These are phyloP conservation scores for Schizothecium vesticola DNA, from an alignment of 495 filamentous ascomycete species.

Conservation along the genomic window DNA sequence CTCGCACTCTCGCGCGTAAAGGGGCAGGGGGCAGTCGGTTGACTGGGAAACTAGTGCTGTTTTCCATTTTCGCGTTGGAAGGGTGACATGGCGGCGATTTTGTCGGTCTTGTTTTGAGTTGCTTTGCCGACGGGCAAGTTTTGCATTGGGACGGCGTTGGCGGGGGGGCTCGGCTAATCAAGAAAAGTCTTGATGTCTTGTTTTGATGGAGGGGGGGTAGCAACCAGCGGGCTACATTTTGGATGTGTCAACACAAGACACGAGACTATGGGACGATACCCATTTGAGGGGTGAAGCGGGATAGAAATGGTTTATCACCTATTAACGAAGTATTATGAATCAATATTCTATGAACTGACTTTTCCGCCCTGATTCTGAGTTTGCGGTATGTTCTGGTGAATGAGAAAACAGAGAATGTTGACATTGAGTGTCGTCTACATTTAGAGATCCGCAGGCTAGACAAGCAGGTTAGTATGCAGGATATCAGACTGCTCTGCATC, in stretches of 20 bases:
- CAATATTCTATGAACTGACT: background rate
- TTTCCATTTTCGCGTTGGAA: background rate
- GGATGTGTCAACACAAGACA: background rate
- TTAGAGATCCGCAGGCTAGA: background rate
- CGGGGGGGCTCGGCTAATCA: conserved; percentile 5
- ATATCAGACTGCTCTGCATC: background rate
- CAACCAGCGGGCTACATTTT: background rate
- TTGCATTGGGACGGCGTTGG: conserved; percentile 20
- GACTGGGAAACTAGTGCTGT: background rate
- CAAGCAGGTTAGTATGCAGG: background rate
- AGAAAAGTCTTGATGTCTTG: background rate
- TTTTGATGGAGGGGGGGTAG: conserved; percentile 1
- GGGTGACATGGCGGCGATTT: background rate
- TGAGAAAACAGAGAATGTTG: background rate
- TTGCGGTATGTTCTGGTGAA: background rate
- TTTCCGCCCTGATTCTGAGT: background rate
- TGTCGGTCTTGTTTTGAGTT: conserved; percentile 3
- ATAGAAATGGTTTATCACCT: background rate
- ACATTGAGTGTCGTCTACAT: background rate
- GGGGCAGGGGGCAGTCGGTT: background rate
- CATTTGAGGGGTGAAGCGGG: background rate
- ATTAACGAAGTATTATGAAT: background rate
- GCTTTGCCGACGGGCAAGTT: conserved; percentile 3
- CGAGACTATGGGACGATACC: background rate
- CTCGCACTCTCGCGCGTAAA: conserved; percentile 40